phyloP scores from a whole-genome alignment of 331 rosid genomes.

The Prunus yedoensis region DNA sequence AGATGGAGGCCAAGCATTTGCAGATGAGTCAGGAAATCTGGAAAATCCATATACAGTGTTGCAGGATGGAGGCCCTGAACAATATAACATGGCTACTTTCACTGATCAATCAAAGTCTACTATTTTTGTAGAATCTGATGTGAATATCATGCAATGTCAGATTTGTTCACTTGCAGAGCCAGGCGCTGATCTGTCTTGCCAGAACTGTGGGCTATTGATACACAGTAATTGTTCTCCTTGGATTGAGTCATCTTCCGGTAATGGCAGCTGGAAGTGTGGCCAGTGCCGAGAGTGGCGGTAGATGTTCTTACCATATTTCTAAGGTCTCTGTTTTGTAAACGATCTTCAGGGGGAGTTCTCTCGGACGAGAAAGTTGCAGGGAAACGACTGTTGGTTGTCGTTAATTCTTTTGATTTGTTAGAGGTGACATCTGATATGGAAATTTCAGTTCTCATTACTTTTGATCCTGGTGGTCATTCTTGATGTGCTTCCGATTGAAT shows the following conservation, averaged over 20 bases:
- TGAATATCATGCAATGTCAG: constrained; percentile 36
- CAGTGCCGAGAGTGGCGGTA: constrained; percentile 78
- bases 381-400: not conserved
- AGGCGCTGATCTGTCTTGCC: constrained; percentile 68
- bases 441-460: constrained; percentile 17
- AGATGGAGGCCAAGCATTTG: constrained; percentile 50
- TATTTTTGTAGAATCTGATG: constrained; percentile 19
- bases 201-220: constrained; percentile 59
- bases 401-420: constrained; percentile 3
- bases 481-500: not conserved
- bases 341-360: constrained; percentile 19
- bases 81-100: constrained; percentile 23
- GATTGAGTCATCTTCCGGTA: constrained; percentile 39
- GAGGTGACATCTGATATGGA: constrained; percentile 7
- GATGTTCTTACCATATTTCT: constrained; percentile 15
- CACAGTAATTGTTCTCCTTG: constrained; percentile 75
- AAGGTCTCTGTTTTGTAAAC: not conserved
- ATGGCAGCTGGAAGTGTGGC: constrained; percentile 67
- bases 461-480: constrained; percentile 1
- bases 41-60: constrained; percentile 29
- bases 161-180: constrained; percentile 58
- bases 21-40: constrained; percentile 42
- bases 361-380: constrained; percentile 16
- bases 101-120: constrained; percentile 31
- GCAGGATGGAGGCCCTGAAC: constrained; percentile 29